These are phyloP conservation scores for Picochlorum sp. DNA, from an alignment of 139 green algal species.

Conservation along the genomic window DNA sequence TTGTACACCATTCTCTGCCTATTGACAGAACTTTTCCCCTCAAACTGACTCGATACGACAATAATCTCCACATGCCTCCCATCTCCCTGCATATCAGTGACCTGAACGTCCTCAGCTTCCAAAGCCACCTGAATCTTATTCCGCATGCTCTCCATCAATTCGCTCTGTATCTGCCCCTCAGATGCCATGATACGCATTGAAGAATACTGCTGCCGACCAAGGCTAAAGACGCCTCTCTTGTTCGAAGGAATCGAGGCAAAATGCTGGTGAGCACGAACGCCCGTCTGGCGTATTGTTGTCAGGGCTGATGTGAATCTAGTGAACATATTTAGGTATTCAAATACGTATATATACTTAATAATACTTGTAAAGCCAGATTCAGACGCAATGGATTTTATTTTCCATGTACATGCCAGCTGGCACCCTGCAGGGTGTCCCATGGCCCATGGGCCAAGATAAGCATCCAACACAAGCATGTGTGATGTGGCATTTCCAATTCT, in stretches of 20 bases:
- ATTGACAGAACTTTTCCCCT: slow-evolving; percentile 61
- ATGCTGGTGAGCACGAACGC: too few relatives aligned
- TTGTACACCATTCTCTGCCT: slow-evolving; percentile 83
- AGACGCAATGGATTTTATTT: too few relatives aligned
- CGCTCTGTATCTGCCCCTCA: slow-evolving; percentile 18
- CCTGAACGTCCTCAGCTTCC: slow-evolving; percentile 37
- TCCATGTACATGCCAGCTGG: too few relatives aligned
- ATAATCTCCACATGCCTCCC: slow-evolving; percentile 72
- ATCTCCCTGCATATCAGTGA: slow-evolving; percentile 62
- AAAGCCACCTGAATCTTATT: slow-evolving; percentile 38
- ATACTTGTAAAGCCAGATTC: too few relatives aligned
- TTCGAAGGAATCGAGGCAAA: neutral
- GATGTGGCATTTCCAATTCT: too few relatives aligned
- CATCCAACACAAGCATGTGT: too few relatives aligned
- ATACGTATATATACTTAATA: too few relatives aligned
- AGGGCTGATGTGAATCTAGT: too few relatives aligned
- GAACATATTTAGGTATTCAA: too few relatives aligned
- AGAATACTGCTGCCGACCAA: neutral
- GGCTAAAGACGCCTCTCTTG: slow-evolving; percentile 1
- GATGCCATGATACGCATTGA: neutral
- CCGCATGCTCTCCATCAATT: slow-evolving; percentile 24
- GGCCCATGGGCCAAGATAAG: too few relatives aligned
- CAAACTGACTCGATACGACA: slow-evolving; percentile 61
- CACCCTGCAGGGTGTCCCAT: too few relatives aligned
- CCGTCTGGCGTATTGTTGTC: too few relatives aligned